Conservation (phyloP, 2,329 filamentous ascomycete species). For the Talaromyces sp. region DNA sequence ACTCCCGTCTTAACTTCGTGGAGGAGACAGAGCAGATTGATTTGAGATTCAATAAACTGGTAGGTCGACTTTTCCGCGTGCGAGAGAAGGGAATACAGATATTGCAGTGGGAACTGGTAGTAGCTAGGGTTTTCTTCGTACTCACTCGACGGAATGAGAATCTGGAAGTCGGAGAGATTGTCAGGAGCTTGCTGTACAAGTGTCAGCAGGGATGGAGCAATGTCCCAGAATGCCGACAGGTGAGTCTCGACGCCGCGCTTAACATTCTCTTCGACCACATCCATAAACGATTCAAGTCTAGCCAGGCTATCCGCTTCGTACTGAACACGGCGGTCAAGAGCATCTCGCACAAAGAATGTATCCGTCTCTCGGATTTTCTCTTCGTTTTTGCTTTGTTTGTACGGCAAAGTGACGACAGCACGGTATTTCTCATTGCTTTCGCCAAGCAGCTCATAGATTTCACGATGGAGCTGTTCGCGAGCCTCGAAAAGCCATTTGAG, state of each 20-base stretch:
- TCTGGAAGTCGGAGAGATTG: slow-evolving; percentile 52
- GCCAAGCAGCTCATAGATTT: slow-evolving; percentile 75
- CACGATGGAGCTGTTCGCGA: slow-evolving; percentile 78
- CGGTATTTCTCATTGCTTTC: slow-evolving; percentile 84
- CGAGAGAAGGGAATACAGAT: slow-evolving; percentile 75
- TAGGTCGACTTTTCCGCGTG: slow-evolving; percentile 91
- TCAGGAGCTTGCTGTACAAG: slow-evolving; percentile 74
- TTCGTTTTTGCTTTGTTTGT: slow-evolving; percentile 64
- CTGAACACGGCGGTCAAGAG: slow-evolving; percentile 61
- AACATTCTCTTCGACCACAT: slow-evolving; percentile 77
- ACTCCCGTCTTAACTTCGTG: slow-evolving; percentile 84
- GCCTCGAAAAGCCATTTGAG: slow-evolving; percentile 97
- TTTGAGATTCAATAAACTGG: slow-evolving; percentile 94
- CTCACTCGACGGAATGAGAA: slow-evolving; percentile 73
- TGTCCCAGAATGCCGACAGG: slow-evolving; percentile 94
- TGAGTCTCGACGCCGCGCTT: slow-evolving; percentile 84
- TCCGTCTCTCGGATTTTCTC: slow-evolving; percentile 75
- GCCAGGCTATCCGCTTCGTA: slow-evolving; percentile 67
- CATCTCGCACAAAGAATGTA: slow-evolving; percentile 76
- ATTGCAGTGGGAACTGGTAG: slow-evolving; percentile 74
- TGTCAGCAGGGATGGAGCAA: slow-evolving; percentile 73
- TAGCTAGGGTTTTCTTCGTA: slow-evolving; percentile 83
- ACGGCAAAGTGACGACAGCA: slow-evolving; percentile 75
- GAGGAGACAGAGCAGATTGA: slow-evolving; percentile 78
- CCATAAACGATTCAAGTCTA: slow-evolving; percentile 69